Evolutionary conservation across 768 basidiomycete species (phyloP).

Genomic region (Leucocoprinus sp.): DNA sequence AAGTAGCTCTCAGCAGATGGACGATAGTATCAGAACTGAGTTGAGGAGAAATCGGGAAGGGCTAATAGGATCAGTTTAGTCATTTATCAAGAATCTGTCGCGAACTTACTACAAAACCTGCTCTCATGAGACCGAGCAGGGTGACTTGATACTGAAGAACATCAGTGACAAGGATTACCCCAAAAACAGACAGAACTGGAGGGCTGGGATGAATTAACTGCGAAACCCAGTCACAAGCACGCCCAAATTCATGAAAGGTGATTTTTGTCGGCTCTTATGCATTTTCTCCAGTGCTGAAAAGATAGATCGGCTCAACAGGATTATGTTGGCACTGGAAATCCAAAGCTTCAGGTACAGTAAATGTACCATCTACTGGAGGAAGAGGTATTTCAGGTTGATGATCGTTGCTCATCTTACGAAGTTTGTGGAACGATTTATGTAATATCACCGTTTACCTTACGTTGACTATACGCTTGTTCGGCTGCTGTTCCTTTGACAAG

Average conservation of each 20-base stretch:
- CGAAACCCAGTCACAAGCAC: conserved; percentile 35
- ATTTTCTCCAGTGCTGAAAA: conserved; percentile 19
- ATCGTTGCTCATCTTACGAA: neutral
- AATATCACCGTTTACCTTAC: no score
- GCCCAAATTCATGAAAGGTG: conserved; percentile 34
- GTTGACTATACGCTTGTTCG: no score
- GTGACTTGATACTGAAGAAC: conserved; percentile 34
- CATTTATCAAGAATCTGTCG: neutral
- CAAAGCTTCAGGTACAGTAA: conserved; percentile 23
- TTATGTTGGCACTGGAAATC: conserved; percentile 29
- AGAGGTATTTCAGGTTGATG: neutral
- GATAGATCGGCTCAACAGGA: conserved; percentile 22
- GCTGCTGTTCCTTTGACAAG: no score
- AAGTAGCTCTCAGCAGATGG: conserved; percentile 28
- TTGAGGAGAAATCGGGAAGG: conserved; percentile 32
- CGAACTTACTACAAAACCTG: conserved; percentile 26
- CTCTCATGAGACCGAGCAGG: conserved; percentile 27
- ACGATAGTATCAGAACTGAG: conserved; percentile 28
- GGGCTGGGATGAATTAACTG: conserved; percentile 26
- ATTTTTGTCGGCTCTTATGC: conserved; percentile 20
- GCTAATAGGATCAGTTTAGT: conserved; percentile 18
- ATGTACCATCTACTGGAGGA: conserved; percentile 25
- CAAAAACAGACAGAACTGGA: conserved; percentile 31
- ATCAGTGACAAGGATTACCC: conserved; percentile 27
- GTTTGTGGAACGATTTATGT: no score